Base-by-base conservation (phyloP, 306 rosid genomes). In the Ammopiptanthus mongolicus region DNA sequence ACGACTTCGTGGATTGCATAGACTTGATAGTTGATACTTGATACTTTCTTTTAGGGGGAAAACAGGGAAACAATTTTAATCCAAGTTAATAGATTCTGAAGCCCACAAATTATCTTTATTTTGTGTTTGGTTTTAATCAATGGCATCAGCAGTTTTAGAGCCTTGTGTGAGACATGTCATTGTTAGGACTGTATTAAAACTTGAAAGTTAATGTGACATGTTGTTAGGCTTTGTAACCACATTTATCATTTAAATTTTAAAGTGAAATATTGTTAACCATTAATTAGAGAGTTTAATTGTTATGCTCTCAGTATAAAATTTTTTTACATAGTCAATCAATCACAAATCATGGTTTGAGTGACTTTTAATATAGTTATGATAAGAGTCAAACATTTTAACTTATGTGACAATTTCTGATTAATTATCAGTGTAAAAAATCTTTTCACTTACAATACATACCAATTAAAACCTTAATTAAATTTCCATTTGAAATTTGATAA, bases 51-150 rank as follows among this genome's bases (percentile, higher is more conserved):
- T 31, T 58, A 28, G 34, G 52, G 1, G 15, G 22, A n/a, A 22
- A 31, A 31, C 12, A 5, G 17, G 28, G 15, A 29, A 51, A 68
- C 44, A 44, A 21, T 28, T 66, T 31, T 28, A 62, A 72, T 66
- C 77, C 63, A 59, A 4, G 67, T 69, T 66, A 42, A 18, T 58
- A 14, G 76, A 84, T 82, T 73, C 78, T 77, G 65, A 77, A 81
- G 78, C 86, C 88, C 85, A 78, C 88, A 69, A 69, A 21, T 77
- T 71, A 52, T 18, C 74, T 73, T 71, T 74, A 10, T 65, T 61
- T 76, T 87, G 74, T 72, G 76, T 76, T 58, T 66, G 41, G 71
- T 74, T 72, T 65, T 71, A 81, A 66, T 78, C 81, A 75, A 67
- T 80, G 80, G 31, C 87, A 83, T 85, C 76, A 72, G 60, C 80